phyloP scores from a whole-genome alignment of 2,329 filamentous ascomycete genomes.

The Keithomyces neogunnii region DNA sequence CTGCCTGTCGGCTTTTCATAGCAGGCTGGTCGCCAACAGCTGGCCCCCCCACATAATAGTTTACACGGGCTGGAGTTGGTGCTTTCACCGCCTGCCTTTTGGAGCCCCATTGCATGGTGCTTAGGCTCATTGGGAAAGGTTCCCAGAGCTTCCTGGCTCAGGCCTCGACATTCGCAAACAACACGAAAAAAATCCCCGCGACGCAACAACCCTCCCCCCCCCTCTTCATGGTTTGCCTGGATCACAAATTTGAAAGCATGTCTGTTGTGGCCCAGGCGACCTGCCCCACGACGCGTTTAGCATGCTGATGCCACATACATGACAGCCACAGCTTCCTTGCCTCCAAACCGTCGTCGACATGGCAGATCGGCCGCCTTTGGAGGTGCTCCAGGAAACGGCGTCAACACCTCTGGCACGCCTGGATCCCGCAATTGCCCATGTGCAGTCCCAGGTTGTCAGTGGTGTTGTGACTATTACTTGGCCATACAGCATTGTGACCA shows the following conservation, averaged over 20 bases:
- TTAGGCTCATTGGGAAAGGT: neutral
- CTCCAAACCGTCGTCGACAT: conserved; percentile 9
- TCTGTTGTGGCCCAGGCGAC: neutral
- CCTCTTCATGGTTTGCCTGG: neutral
- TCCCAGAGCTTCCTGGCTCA: neutral
- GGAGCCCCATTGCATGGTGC: neutral
- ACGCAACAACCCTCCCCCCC: neutral
- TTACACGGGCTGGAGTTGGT: no score
- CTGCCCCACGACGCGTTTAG: neutral
- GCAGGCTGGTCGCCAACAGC: neutral
- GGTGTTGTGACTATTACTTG: conserved; percentile 79
- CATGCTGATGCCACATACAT: neutral
- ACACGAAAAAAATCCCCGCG: neutral
- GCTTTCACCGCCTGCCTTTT: conserved; percentile 3
- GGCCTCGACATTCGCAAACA: neutral
- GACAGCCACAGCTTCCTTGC: neutral
- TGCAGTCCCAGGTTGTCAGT: conserved; percentile 40
- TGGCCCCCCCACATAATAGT: neutral
- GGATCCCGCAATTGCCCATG: conserved; percentile 35
- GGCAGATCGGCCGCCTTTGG: conserved; percentile 14
- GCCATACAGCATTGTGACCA: conserved; percentile 77
- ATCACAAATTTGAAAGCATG: neutral
- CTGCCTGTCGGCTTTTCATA: neutral
- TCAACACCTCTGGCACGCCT: conserved; percentile 49
- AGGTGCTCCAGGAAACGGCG: conserved; percentile 19